These are phyloP conservation scores for Candida tunisiensis DNA, from an alignment of 1,139 yeast species.

Conservation along the genomic window DNA sequence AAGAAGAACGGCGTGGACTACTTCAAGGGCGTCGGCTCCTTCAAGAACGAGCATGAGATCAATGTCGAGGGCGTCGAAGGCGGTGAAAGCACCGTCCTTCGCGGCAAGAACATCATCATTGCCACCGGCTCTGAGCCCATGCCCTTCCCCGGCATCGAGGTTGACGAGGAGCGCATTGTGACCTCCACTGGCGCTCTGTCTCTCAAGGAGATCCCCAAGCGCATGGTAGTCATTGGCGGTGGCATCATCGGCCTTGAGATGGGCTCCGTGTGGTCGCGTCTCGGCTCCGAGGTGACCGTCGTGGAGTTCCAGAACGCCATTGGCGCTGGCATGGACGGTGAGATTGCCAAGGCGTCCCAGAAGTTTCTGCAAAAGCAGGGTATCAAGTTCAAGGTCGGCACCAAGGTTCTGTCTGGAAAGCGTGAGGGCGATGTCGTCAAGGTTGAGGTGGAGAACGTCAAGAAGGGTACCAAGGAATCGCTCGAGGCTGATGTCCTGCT, in stretches of 20 bases:
- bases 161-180: conserved; percentile 96
- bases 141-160: conserved; percentile 95
- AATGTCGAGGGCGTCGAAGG: conserved; percentile 83
- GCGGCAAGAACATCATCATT: conserved; percentile 77
- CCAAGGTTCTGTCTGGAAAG: conserved; percentile 77
- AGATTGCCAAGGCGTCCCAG: conserved; percentile 80
- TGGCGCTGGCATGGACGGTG: conserved; percentile 91
- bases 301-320: conserved; percentile 81
- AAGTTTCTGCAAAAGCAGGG: conserved; percentile 92
- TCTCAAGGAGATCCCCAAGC: conserved; percentile 79
- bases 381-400: conserved; percentile 76
- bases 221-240: conserved; percentile 89
- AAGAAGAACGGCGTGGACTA: conserved; percentile 92
- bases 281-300: conserved; percentile 91
- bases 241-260: conserved; percentile 99
- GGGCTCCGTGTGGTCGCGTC: conserved; percentile 95
- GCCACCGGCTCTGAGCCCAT: conserved; percentile 99
- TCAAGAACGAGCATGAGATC: conserved; percentile 63
- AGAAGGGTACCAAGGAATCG: conserved; percentile 64
- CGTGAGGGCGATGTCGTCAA: conserved; percentile 89
- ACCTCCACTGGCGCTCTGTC: conserved; percentile 86
- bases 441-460: conserved; percentile 78
- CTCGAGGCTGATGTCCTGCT: conserved; percentile 83
- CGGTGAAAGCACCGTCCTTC: conserved; percentile 43
- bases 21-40: conserved; percentile 86